Base-by-base conservation (phyloP, 495 filamentous ascomycete species). In the Chaetomium fimeti region DNA sequence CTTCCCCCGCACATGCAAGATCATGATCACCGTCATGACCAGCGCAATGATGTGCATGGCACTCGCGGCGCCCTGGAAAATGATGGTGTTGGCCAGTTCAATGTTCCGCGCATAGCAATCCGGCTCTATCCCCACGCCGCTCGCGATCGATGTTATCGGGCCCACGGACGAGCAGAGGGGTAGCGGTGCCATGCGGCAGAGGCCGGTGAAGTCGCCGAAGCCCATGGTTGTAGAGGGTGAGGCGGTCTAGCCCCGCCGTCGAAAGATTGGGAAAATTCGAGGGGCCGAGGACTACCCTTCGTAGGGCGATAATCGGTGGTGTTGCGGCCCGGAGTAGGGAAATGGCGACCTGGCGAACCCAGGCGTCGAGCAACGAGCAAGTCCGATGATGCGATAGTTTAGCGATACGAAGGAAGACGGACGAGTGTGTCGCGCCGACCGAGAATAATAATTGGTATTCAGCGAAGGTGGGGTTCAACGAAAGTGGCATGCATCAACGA, bases 11-110 rank as follows among this genome's bases (percentile, higher is more conserved):
- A 99, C 90, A 73, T 99, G 94, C 61, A 99, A 75, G 48, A 98
- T 90, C 94, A 99, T 99, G 70, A 96, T 90, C 9, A 91, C 88
- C 8, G 91, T 94, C 93, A 98, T 98, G 64, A 83, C 81, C 49
- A 99, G 79, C 5, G 95, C 91, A 57, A 91, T 82, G 67, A 99
- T 97, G 75, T 99, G 93, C 78, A 93, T 88, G 73, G 94, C 94
- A 57, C 88, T 90, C 22, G 91, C 87, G 16, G 92, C 94, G 73
- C 90, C 91, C 77, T 98, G 86, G 74, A 99, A 99, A 69, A 99
- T 98, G 77, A 97, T 91, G 12, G 94, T 98, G 76, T 99, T 99
- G 65, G 94, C 94, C 68, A 97, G 76, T 74, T 97, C 93, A 73
- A 99, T 91, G 72, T 92, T 95, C 54, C 94, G 88, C 66, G 94